Evolutionary conservation across 2,329 filamentous ascomycete genomes (phyloP).

Genomic region (Tolypocladium pustulatum): DNA sequence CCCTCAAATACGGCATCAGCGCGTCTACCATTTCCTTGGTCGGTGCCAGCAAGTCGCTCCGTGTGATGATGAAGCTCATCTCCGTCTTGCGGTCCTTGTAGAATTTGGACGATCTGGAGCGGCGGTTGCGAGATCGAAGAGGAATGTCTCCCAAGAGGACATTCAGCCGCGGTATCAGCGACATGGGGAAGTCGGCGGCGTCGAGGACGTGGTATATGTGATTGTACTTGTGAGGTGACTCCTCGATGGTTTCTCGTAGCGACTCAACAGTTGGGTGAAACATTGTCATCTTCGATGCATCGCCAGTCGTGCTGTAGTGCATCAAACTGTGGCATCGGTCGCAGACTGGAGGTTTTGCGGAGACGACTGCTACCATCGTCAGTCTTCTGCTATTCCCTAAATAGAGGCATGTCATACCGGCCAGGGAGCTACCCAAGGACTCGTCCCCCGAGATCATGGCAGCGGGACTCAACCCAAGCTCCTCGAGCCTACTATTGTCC

Average conservation of each 20-base stretch:
- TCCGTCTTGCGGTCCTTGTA: slow-evolving; percentile 59
- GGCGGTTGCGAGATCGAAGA: slow-evolving; percentile 69
- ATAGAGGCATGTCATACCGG: slow-evolving; percentile 1
- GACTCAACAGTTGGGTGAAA: slow-evolving; percentile 72
- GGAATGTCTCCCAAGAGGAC: slow-evolving; percentile 60
- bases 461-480: slow-evolving; percentile 34
- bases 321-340: slow-evolving; percentile 77
- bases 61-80: slow-evolving; percentile 83
- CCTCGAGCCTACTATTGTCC: slow-evolving; percentile 28
- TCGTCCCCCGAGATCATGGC: slow-evolving; percentile 22
- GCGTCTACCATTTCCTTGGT: slow-evolving; percentile 73
- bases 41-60: slow-evolving; percentile 76
- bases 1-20: slow-evolving; percentile 75
- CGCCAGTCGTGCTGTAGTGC: slow-evolving; percentile 57
- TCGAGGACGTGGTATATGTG: slow-evolving; percentile 94
- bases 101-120: slow-evolving; percentile 58
- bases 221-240: slow-evolving; percentile 83
- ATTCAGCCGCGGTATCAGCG: slow-evolving; percentile 68
- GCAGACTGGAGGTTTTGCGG: slow-evolving; percentile 52
- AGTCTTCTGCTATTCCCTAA: not conserved
- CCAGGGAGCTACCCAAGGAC: slow-evolving; percentile 5
- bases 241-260: slow-evolving; percentile 72
- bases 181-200: slow-evolving; percentile 94
- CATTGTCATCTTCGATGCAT: slow-evolving; percentile 44
- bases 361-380: slow-evolving; percentile 4